Evolutionary conservation across 495 filamentous ascomycete genomes (phyloP), one percentile per base, ranked within the genome.

Genomic region (Glonium stellatum): DNA sequence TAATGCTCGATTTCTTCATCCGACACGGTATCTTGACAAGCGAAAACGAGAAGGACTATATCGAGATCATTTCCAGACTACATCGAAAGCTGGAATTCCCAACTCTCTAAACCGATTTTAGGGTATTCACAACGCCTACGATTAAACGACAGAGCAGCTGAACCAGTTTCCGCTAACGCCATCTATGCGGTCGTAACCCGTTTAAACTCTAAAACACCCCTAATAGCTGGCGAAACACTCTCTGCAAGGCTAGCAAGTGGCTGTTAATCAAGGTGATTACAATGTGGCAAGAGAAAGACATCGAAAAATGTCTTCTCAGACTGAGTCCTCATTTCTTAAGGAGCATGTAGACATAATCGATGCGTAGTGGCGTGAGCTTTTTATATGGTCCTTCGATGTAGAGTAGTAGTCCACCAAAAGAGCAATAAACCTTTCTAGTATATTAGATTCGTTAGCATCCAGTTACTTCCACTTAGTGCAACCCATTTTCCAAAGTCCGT

Each of bases 331-430:
- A 95, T 83, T 90, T 92, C 85, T 96, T 97, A 56, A 91, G 77
- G 37, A 97, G 80, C 60, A 99, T 79, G 73, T 97, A 99, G 48
- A 95, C 83, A 70, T 97, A 85, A 72, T 97, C 93, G 62, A 96
- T 91, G 59, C 87, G 79, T 70, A 97, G 72, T 2, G 88, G 84
- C n/a, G 86, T 90, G 25, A 97, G 83, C 77, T 92, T 95, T 81
- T 95, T 96, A 70, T 93, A 96, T 1, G 93, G 92, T 1, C 95
- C 93, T 69, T 95, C 88, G 23, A 99, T 80, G 70, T 84, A 86
- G 67, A 97, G 85, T 63, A 99, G 72, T 60, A 99, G 71, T 1
- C 93, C 93, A 36, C 93, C 93, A 66, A 97, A 99, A 3, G 88
- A 93, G 67, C 91, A 80, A 73, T 90, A 97, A 13, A 89, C 87